Conservation (phyloP, 2,329 filamentous ascomycete genomes). For the Colletotrichum magnum region DNA sequence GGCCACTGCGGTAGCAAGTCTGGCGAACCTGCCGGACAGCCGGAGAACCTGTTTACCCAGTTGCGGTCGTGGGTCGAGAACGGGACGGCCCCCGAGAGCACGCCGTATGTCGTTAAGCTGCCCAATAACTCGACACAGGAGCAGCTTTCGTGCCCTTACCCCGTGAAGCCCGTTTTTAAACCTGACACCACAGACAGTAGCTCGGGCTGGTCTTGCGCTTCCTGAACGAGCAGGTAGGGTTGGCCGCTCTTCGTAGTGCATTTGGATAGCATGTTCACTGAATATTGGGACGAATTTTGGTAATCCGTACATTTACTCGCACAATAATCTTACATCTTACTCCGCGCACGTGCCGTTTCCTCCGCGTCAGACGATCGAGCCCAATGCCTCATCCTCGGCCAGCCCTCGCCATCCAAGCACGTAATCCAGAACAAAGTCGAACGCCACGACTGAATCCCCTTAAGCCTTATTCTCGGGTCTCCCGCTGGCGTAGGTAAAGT, state of each 20-base stretch:
- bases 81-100: conserved; percentile 42
- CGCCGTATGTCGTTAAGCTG: not conserved
- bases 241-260: no score
- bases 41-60: conserved; percentile 44
- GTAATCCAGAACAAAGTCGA: not conserved
- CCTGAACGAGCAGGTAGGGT: not conserved
- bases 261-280: no score
- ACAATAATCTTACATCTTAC: no score
- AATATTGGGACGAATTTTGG: no score
- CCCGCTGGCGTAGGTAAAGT: not conserved
- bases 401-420: no score
- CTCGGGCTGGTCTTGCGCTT: conserved; percentile 6
- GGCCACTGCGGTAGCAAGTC: conserved; percentile 45
- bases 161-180: not conserved
- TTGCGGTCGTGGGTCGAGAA: conserved; percentile 50
- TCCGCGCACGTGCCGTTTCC: no score
- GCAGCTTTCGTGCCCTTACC: not conserved
- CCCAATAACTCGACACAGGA: not conserved
- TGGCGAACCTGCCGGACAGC: conserved; percentile 46
- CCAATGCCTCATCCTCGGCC: no score
- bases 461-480: not conserved
- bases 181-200: not conserved
- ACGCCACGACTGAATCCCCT: not conserved
- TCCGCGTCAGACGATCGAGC: no score
- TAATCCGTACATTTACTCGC: no score